These are phyloP conservation scores for Pyrenophora tritici-repentis DNA, from an alignment of 2,329 filamentous ascomycete genomes.

Conservation along the genomic window DNA sequence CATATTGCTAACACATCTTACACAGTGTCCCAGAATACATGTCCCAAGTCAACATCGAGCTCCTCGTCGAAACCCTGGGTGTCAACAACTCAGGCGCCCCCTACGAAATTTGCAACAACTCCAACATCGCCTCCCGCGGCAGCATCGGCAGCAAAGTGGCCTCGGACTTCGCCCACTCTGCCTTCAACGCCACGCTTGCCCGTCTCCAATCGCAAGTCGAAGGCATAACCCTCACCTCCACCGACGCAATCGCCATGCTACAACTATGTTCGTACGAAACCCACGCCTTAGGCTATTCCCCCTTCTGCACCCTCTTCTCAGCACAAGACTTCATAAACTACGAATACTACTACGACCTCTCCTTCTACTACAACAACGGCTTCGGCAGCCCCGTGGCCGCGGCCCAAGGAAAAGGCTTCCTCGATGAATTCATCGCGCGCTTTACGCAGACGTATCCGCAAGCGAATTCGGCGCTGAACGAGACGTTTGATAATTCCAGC, in stretches of 20 bases:
- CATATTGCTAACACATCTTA: too few relatives aligned
- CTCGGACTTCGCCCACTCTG: slow-evolving; percentile 27
- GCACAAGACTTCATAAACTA: slow-evolving; percentile 52
- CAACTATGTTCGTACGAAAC: slow-evolving; percentile 45
- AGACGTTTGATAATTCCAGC: slow-evolving; percentile 47
- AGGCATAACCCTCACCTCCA: slow-evolving; percentile 39
- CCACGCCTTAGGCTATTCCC: slow-evolving; percentile 50
- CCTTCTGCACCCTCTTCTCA: slow-evolving; percentile 51
- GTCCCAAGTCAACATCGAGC: slow-evolving; percentile 36
- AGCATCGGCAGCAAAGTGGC: slow-evolving; percentile 36
- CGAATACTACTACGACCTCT: slow-evolving; percentile 53
- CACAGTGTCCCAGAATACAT: slow-evolving; percentile 35
- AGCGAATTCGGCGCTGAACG: slow-evolving; percentile 27
- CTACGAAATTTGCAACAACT: slow-evolving; percentile 38
- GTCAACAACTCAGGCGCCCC: slow-evolving; percentile 39
- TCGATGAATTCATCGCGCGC: slow-evolving; percentile 37
- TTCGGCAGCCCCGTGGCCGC: slow-evolving; percentile 38
- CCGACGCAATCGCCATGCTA: slow-evolving; percentile 49
- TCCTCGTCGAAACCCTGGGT: slow-evolving; percentile 32
- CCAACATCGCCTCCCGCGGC: slow-evolving; percentile 31
- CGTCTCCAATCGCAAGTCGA: slow-evolving; percentile 35
- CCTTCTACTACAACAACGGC: slow-evolving; percentile 44
- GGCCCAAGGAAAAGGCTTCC: slow-evolving; percentile 40
- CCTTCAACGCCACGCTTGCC: slow-evolving; percentile 36
- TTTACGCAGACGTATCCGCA: slow-evolving; percentile 32